Conservation (phyloP, 202 grass and related monocot species). For the Schoenoplectus tabernaemontani region DNA sequence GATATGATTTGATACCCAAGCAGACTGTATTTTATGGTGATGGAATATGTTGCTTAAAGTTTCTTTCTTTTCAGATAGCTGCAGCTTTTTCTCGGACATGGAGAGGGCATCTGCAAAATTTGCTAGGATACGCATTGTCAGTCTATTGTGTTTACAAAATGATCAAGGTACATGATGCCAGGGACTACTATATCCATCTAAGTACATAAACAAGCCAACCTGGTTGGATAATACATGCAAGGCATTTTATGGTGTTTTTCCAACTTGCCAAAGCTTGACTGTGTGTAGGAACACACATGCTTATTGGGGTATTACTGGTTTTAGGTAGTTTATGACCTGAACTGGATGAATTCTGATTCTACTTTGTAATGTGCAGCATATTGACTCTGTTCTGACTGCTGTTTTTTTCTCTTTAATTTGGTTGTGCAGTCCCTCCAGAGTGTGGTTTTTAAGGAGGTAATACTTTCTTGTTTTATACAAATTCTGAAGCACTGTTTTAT, state of each 20-base stretch:
- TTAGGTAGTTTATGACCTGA: neutral
- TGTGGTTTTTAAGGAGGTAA: slow-evolving; percentile 98
- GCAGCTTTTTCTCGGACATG: slow-evolving; percentile 86
- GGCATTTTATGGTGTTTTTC: neutral
- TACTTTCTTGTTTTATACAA: neutral
- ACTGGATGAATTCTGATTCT: neutral
- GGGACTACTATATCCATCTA: neutral
- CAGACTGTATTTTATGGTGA: slow-evolving; percentile 3
- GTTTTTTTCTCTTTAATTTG: slow-evolving; percentile 18
- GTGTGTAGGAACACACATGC: neutral
- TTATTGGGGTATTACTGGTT: neutral
- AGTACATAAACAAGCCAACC: neutral
- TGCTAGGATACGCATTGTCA: slow-evolving; percentile 94
- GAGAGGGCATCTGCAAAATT: slow-evolving; percentile 98
- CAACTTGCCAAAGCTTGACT: neutral
- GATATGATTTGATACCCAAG: neutral
- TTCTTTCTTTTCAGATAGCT: slow-evolving; percentile 49
- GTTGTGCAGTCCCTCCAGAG: slow-evolving; percentile 90
- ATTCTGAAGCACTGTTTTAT: slow-evolving; percentile 5
- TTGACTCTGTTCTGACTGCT: neutral
- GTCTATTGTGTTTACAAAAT: slow-evolving; percentile 99
- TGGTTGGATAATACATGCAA: neutral
- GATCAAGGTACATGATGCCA: slow-evolving; percentile 60
- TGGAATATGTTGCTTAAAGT: neutral
- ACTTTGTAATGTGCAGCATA: neutral